Conservation (phyloP, 208 protist species). For the Trypanosoma melophagium region DNA sequence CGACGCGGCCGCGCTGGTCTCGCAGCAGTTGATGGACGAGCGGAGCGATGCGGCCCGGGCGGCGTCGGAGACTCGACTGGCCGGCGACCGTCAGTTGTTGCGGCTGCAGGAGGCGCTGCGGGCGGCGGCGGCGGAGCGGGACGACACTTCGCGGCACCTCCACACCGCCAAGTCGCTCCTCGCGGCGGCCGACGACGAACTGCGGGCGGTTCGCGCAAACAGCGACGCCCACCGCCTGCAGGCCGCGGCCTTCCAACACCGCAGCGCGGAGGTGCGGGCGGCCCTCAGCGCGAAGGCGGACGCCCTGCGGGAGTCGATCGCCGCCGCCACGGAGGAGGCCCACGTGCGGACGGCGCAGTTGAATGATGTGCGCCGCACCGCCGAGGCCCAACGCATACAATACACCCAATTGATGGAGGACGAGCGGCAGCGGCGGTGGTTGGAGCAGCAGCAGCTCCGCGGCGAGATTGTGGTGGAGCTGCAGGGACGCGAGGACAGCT, state of each 20-base stretch:
- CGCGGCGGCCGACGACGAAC: conserved; percentile 54
- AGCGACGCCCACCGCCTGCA: conserved; percentile 54
- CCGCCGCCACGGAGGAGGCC: conserved; percentile 28
- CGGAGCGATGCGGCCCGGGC: conserved; percentile 39
- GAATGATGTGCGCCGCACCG: conserved; percentile 43
- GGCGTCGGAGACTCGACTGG: conserved; percentile 44
- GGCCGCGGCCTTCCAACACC: conserved; percentile 31
- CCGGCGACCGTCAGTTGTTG: conserved; percentile 49
- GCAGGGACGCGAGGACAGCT: conserved; percentile 45
- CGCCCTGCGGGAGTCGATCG: conserved; percentile 38
- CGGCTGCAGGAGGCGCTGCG: conserved; percentile 58
- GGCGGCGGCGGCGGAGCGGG: conserved; percentile 35
- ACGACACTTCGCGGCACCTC: conserved; percentile 74
- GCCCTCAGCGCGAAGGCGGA: conserved; percentile 37
- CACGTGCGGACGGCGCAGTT: conserved; percentile 42
- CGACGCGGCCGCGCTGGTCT: conserved; percentile 49
- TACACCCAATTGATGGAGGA: conserved; percentile 70
- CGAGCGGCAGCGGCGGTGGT: conserved; percentile 50
- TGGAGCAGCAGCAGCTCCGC: conserved; percentile 62
- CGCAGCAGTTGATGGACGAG: conserved; percentile 68
- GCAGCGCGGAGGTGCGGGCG: conserved; percentile 39
- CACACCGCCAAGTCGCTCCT: conserved; percentile 61
- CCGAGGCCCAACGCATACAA: conserved; percentile 55
- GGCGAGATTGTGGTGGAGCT: conserved; percentile 67
- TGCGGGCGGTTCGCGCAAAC: conserved; percentile 50